These are phyloP conservation scores for Aspergillus leporis DNA, from an alignment of 495 filamentous ascomycete genomes.

Conservation along the genomic window DNA sequence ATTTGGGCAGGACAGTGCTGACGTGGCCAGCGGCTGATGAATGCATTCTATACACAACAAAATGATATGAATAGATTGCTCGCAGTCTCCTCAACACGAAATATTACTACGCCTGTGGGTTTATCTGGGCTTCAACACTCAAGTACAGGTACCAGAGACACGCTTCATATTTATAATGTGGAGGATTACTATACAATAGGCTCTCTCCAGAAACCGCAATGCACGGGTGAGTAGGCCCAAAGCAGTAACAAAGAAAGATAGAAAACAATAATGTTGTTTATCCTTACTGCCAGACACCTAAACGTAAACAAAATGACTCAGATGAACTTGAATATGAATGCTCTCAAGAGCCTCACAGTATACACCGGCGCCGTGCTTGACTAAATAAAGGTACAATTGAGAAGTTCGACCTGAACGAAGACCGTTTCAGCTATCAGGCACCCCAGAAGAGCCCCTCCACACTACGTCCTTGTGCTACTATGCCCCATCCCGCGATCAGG, in stretches of 20 bases:
- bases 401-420: constrained; percentile 1
- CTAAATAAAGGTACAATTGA: constrained; percentile 9
- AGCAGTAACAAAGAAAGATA: neutral
- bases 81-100: too few species aligned
- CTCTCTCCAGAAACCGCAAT: neutral
- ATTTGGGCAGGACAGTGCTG: neutral
- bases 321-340: neutral
- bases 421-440: constrained; percentile 28
- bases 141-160: neutral
- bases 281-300: constrained; percentile 18
- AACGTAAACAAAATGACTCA: neutral
- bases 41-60: neutral
- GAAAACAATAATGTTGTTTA: too few species aligned
- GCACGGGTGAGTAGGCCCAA: neutral
- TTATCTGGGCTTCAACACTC: too few species aligned
- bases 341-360: constrained; percentile 3
- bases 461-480: constrained; percentile 45
- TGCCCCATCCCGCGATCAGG: constrained; percentile 51
- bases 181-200: neutral
- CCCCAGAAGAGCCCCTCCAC: constrained; percentile 50
- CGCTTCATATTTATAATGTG: neutral
- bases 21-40: neutral
- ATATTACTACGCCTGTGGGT: too few species aligned
- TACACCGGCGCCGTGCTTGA: constrained; percentile 18
- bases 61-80: too few species aligned